Base-by-base conservation (phyloP, 176 grass and related monocot species). In the Hordeum marinum region DNA sequence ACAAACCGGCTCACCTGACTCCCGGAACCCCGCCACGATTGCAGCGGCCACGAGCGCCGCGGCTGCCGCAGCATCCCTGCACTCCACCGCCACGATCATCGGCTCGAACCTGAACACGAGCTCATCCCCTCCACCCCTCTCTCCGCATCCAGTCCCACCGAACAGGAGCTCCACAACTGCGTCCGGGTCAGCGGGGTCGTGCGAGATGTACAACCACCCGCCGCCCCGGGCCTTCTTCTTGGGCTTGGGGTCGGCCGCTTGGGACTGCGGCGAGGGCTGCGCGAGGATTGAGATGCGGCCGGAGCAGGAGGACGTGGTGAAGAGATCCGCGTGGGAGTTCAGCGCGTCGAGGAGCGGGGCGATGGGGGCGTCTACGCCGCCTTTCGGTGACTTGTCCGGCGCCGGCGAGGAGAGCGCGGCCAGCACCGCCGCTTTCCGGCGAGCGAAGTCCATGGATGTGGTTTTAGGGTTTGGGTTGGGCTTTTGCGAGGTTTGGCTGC, bases 241-340 rank as follows among this genome's bases (percentile, higher is more conserved):
- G 32, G 84, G 66, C 73, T 87, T 89, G 18, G 85, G 2, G 9
- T 40, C 40, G 21, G 48, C 46, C 81, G 29, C 40, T 23, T 72
- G 35, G 40, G 61, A 68, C 59, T 81, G 70, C 40, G 60, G 80
- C 34, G 63, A 24, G 12, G 87, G 89, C 80, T 93, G 93, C 54
- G 93, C 81, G 73, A 98, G 91, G 21, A 98, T 78, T 78, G 95
- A 98, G 80, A 98, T 88, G 85, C 93, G 95, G 29, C 95, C 93
- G 54, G 95, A 98, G 91, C 95, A 98, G 83, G 93, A 98, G 83
- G 92, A 94, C 24, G 95, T 98, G 36, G 95, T 98, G 89, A 98
- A 95, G 83, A 93, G 90, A 52, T 87, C 86, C 20, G 87, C 80
- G 57, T 95, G 91, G 52, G 88, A 63, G 74, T 95, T 98, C 62